These are phyloP conservation scores for Fusarium camptoceras DNA, from an alignment of 2,329 filamentous ascomycete genomes.

Conservation along the genomic window DNA sequence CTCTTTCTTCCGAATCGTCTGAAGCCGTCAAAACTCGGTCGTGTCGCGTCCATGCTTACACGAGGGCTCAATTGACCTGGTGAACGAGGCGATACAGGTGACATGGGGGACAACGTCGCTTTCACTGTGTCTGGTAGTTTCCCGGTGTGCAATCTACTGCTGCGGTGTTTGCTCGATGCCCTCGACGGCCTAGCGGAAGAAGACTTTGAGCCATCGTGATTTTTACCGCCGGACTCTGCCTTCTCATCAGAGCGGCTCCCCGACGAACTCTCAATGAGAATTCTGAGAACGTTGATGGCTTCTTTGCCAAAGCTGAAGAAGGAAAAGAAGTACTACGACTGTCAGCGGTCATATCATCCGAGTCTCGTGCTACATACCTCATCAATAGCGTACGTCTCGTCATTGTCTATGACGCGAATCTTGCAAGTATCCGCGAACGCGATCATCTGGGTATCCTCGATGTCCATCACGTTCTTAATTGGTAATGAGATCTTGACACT, in stretches of 20 bases:
- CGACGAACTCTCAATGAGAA: slow-evolving; percentile 72
- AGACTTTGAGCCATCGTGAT: slow-evolving; percentile 29
- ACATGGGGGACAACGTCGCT: slow-evolving; percentile 69
- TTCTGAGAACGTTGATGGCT: slow-evolving; percentile 81
- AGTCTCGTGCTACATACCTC: slow-evolving; percentile 69
- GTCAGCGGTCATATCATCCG: slow-evolving; percentile 4
- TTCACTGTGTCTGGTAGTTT: slow-evolving; percentile 68
- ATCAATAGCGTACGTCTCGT: slow-evolving; percentile 94
- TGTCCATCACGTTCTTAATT: slow-evolving; percentile 88
- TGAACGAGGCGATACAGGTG: slow-evolving; percentile 60
- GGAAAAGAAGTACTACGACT: slow-evolving; percentile 88
- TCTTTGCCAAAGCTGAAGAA: slow-evolving; percentile 91
- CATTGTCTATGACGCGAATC: slow-evolving; percentile 90
- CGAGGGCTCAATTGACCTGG: slow-evolving; percentile 63
- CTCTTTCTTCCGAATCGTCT: slow-evolving; percentile 62
- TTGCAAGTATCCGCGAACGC: slow-evolving; percentile 95
- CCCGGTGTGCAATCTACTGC: slow-evolving; percentile 52
- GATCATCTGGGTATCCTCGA: slow-evolving; percentile 90
- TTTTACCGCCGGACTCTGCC: slow-evolving; percentile 28
- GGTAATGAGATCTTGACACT: slow-evolving; percentile 96
- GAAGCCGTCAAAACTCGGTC: slow-evolving; percentile 66
- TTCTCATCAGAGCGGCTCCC: slow-evolving; percentile 50
- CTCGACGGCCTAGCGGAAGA: slow-evolving; percentile 41
- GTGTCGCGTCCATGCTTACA: slow-evolving; percentile 63
- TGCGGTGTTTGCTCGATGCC: slow-evolving; percentile 45